These are phyloP conservation scores for Epithele typhae DNA, from an alignment of 768 basidiomycete species.

Conservation along the genomic window DNA sequence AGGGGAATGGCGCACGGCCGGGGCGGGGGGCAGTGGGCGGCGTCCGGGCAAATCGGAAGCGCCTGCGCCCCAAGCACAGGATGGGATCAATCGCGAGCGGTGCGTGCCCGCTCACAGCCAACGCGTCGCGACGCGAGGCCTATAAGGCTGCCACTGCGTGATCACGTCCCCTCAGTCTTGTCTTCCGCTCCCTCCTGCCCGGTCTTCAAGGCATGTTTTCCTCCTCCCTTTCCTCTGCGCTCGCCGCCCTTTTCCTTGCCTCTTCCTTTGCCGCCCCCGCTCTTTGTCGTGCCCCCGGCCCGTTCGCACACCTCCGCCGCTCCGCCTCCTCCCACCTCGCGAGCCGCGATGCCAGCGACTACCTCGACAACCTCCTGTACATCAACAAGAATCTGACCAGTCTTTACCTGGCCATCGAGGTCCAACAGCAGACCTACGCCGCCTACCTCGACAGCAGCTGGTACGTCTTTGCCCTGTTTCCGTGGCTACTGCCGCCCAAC, in stretches of 20 bases:
- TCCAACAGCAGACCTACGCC: constrained; percentile 3
- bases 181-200: constrained; percentile 7
- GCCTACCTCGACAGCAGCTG: constrained; percentile 11
- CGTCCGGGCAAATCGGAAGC: constrained; percentile 10
- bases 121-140: too few relatives aligned
- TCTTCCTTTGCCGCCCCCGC: constrained; percentile 4
- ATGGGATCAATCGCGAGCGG: constrained; percentile 4
- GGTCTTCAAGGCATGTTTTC: constrained; percentile 14
- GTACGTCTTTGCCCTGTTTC: neutral
- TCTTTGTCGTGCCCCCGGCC: too few relatives aligned
- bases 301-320: neutral
- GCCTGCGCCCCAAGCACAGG: constrained; percentile 8
- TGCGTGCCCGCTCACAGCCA: constrained; percentile 3
- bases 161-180: constrained; percentile 7
- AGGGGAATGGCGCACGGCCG: too few relatives aligned
- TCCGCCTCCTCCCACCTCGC: neutral
- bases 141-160: constrained; percentile 1
- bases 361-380: constrained; percentile 9
- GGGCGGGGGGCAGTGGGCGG: constrained; percentile 8
- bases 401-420: constrained; percentile 7
- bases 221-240: constrained; percentile 7
- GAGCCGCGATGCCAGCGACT: constrained; percentile 5
- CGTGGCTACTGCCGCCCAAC: too few relatives aligned
- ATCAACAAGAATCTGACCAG: constrained; percentile 5
- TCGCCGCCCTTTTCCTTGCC: constrained; percentile 10